Evolutionary conservation across 208 protist genomes (phyloP), one percentile per base, ranked within the genome.

Genomic region (Wallacemonas sp.): DNA sequence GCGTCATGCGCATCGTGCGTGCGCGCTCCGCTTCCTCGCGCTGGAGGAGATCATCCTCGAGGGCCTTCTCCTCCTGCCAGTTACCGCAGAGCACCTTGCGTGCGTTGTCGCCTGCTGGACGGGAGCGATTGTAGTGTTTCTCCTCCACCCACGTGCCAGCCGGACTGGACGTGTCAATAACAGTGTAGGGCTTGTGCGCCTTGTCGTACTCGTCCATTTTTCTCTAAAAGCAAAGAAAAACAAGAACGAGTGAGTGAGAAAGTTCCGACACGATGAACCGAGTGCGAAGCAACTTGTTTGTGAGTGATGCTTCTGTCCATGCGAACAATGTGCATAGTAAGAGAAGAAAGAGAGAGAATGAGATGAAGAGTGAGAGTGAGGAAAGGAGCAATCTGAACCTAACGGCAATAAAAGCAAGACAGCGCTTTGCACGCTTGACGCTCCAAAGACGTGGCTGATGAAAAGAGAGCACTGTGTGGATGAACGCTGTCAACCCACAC

Each of bases 111-210:
- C 64, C 65, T 1, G 77, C 78, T 47, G 78, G 87, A 0, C 90
- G 84, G 33, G 61, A 63, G 46, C 78, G 83, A 73, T 95, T 95
- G 81, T 93, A 95, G n/a, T 81, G 81, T 61, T 90, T 90, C 70
- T 95, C 90, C 58, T 95, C 87, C 4, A 95, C 78, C 90, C 90
- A 95, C 33, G 76, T 89, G 0, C 90, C 90, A 34, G 55, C 80
- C 1, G 87, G 90, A 56, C 85, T 90, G 79, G 76, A 93, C n/a
- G 90, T 93, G 76, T 95, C 90, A 69, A 95, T 95, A 16, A 86
- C 85, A 12, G 85, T 76, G 65, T 87, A 95, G 23, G 89, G 89
- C 68, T 85, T 84, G 27, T 58, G 72, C 21, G 75, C 61, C 70
- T 81, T 80, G 36, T 72, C 66, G 23, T 74, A 60, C 24, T 36